phyloP scores from a whole-genome alignment of 169 alveolate genomes.

The Plasmodium adleri region DNA sequence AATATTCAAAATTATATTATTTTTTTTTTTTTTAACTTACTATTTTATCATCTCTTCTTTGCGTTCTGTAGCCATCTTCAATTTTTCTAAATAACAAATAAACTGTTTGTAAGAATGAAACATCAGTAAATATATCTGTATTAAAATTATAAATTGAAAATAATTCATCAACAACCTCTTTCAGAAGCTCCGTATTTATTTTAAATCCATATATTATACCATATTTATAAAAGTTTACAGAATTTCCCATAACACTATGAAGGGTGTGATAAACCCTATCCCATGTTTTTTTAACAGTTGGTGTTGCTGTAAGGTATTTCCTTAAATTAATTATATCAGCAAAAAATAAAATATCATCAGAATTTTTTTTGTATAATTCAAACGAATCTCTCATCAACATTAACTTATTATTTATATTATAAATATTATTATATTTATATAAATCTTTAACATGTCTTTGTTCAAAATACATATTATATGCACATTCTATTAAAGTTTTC shows the following conservation, averaged over 20 bases:
- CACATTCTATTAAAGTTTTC: constrained; percentile 1
- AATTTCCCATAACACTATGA: constrained; percentile 16
- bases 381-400: constrained; percentile 57
- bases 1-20: background rate
- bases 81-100: constrained; percentile 29
- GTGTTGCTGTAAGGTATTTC: constrained; percentile 36
- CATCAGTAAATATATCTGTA: constrained; percentile 9
- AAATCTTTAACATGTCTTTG: constrained; percentile 49
- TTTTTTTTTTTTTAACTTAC: background rate
- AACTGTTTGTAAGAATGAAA: constrained; percentile 53
- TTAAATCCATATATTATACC: constrained; percentile 40
- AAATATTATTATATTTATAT: constrained; percentile 5
- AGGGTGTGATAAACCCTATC: constrained; percentile 9
- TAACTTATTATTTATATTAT: constrained; percentile 34
- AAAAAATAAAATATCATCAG: constrained; percentile 34
- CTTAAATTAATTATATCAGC: constrained; percentile 52
- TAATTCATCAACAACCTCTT: constrained; percentile 16
- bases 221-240: constrained; percentile 23
- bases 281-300: background rate
- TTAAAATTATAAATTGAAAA: constrained; percentile 9
- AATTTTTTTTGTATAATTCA: constrained; percentile 22
- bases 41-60: constrained; percentile 36
- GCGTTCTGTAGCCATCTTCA: constrained; percentile 19
- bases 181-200: constrained; percentile 8
- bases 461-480: constrained; percentile 36